phyloP scores from a whole-genome alignment of 2,329 filamentous ascomycete species.

The Epichloe gansuensis region DNA sequence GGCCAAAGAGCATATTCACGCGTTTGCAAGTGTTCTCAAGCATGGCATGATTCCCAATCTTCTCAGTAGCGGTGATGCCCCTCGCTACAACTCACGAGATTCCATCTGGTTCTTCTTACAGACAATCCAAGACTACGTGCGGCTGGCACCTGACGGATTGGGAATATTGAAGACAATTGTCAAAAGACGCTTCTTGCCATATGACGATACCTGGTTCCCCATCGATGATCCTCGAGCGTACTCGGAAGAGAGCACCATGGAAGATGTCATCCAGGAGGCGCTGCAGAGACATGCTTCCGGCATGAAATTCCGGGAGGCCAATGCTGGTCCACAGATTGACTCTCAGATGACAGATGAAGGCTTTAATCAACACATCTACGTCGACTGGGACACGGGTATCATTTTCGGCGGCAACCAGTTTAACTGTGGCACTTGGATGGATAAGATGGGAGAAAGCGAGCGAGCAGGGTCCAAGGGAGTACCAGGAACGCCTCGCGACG shows the following conservation, averaged over 20 bases:
- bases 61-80: conserved; percentile 69
- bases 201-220: conserved; percentile 90
- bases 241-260: conserved; percentile 67
- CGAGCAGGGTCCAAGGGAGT: conserved; percentile 84
- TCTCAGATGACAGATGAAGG: conserved; percentile 86
- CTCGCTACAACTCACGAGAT: conserved; percentile 90
- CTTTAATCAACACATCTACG: conserved; percentile 81
- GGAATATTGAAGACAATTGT: conserved; percentile 64
- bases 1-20: conserved; percentile 85
- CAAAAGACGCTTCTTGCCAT: conserved; percentile 77
- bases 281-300: conserved; percentile 84
- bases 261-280: conserved; percentile 85
- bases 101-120: conserved; percentile 98
- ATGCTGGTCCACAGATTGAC: conserved; percentile 79
- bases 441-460: conserved; percentile 99
- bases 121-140: conserved; percentile 84
- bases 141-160: conserved; percentile 65
- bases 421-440: conserved; percentile 99
- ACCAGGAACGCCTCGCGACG: conserved; percentile 92
- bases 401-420: conserved; percentile 87
- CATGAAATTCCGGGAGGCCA: conserved; percentile 86
- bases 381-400: conserved; percentile 82
- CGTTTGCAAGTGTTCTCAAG: conserved; percentile 91
- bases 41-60: conserved; percentile 98
- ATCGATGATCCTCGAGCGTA: conserved; percentile 74